Evolutionary conservation across 2,329 filamentous ascomycete species (phyloP).

Genomic region (Pezizomycotina sp.): DNA sequence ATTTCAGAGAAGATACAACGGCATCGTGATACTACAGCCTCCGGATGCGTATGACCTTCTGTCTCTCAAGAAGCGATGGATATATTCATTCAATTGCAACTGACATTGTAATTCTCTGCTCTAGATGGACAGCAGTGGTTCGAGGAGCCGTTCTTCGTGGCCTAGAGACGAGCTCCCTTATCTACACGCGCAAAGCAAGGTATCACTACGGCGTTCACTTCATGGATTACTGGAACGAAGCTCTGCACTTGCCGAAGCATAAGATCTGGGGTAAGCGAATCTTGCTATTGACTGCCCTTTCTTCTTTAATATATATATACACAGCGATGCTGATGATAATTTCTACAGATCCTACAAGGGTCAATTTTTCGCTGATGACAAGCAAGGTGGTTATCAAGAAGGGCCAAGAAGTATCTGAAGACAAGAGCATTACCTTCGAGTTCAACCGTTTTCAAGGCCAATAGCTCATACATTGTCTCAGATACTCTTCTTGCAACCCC

Average conservation of each 20-base stretch:
- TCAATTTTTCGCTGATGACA: no score
- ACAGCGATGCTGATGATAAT: conserved; percentile 14
- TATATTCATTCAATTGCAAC: no score
- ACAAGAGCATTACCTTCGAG: conserved; percentile 20
- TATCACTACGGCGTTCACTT: conserved; percentile 21
- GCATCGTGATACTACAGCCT: no score
- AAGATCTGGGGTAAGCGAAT: conserved; percentile 21
- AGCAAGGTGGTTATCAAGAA: conserved; percentile 1
- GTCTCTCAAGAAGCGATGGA: no score
- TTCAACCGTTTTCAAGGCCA: conserved; percentile 20
- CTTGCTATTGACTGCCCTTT: no score
- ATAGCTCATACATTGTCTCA: conserved; percentile 17
- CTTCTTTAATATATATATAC: no score
- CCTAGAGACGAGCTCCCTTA: conserved; percentile 20
- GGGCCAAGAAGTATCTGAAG: conserved; percentile 20
- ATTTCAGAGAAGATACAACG: conserved; percentile 5
- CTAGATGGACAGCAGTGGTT: conserved; percentile 20
- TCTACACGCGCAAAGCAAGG: conserved; percentile 19
- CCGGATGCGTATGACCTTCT: no score
- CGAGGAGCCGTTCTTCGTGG: conserved; percentile 20
- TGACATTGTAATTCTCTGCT: no score
- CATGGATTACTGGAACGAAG: conserved; percentile 20
- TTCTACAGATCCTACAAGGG: no score
- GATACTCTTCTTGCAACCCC: conserved; percentile 19
- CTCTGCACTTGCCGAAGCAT: conserved; percentile 15